Evolutionary conservation across 2,329 filamentous ascomycete species (phyloP), one percentile per base, ranked within the genome.

Genomic region (Aspergillus felis): DNA sequence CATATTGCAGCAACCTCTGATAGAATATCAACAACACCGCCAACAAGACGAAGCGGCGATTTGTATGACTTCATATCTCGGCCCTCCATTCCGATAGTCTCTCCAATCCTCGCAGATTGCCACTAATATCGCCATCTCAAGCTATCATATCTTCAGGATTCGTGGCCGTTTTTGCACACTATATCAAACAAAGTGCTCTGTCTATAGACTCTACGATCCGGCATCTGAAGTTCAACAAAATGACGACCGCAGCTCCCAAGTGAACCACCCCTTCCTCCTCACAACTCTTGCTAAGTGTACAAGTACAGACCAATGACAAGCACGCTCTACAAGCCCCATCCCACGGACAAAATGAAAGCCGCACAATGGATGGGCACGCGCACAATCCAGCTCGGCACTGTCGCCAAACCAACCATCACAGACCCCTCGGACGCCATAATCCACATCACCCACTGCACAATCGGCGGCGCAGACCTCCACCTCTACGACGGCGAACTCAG

Each of bases 401-500:
- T 73, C 55, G 73, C 68, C 61, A 74, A 69, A 54, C 71, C 71
- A 3, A 66, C 56, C 50, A 63, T 73, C 55, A 73, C 70, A 7
- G 70, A 68, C 12, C 64, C 66, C 2, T 61, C 61, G 55, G 71
- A 74, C 57, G 71, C 68, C 51, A 72, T 74, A 28, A 65, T 74
- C 8, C 65, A 64, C 50, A 62, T 74, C 46, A 73, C 71, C 0
- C 70, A 73, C 55, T 68, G 64, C 51, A 67, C 66, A 12, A 73
- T 74, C 53, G 71, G 68, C 52, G 68, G 71, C 28, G 69, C 70
- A 0, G 70, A 74, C 51, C 60, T 73, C 3, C 69, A 73, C 50
- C 64, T 73, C 42, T 71, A 71, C 52, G 63, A 61, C 17, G 70
- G 70, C 32, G 67, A 70, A 27, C 55, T 71, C 25, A 66, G 71